Percentiles rank a stretch among this genome's conserved stretches.
phyloP scores from a whole-genome alignment of 108 stramenopile species.

The Schizochytrium sp. region DNA sequence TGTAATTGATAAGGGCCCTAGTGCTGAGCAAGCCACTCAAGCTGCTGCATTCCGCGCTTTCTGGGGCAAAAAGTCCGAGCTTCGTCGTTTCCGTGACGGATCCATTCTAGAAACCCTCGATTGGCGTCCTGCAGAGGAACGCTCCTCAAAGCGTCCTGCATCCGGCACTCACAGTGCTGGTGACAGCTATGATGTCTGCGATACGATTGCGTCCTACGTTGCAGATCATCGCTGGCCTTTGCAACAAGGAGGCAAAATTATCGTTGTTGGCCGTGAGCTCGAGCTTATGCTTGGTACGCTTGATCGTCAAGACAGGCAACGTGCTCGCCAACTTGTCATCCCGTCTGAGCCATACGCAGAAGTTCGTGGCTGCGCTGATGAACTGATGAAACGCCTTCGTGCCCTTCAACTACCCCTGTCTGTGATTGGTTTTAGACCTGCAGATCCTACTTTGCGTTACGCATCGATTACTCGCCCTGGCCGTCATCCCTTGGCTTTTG shows the following conservation, averaged over 20 bases:
- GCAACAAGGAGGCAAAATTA: not conserved
- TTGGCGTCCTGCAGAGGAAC: not conserved
- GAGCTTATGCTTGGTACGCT: constrained; percentile 21
- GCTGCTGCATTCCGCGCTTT: constrained; percentile 49
- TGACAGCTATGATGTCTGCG: not conserved
- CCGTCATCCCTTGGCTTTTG: constrained; percentile 40
- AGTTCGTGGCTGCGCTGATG: not conserved
- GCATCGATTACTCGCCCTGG: constrained; percentile 11
- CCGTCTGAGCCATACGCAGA: not conserved
- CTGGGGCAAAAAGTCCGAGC: constrained; percentile 24
- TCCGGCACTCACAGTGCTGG: not conserved
- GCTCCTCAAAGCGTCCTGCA: not conserved
- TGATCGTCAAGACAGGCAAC: constrained; percentile 26
- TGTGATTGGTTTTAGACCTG: not conserved
- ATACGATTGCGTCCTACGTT: not conserved
- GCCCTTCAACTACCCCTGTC: constrained; percentile 1
- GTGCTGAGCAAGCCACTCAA: not conserved
- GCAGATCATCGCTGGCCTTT: constrained; percentile 21
- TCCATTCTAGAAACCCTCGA: constrained; percentile 47
- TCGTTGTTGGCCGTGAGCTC: constrained; percentile 29
- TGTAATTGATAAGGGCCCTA: constrained; percentile 54
- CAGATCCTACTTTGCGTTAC: constrained; percentile 9
- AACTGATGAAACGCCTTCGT: constrained; percentile 13
- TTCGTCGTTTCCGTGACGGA: constrained; percentile 52
- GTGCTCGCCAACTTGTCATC: constrained; percentile 10